A percentile compares a stretch with the other conserved stretches of the same genome.
These are phyloP conservation scores for Phylloporus arenicola DNA, from an alignment of 768 basidiomycete species.

Conservation along the genomic window DNA sequence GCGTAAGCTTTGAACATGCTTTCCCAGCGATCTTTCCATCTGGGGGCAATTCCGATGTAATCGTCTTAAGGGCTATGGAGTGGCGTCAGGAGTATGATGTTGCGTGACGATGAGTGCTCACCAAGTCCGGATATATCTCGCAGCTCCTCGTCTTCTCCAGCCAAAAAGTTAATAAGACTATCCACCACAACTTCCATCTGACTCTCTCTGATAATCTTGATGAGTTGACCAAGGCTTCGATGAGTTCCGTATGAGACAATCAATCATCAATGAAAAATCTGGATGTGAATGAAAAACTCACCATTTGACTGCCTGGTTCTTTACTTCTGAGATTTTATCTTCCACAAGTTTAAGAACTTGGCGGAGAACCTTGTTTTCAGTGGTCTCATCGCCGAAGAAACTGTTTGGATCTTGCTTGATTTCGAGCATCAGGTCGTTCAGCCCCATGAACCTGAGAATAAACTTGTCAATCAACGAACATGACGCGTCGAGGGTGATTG, in stretches of 20 bases:
- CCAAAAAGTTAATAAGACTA: constrained; percentile 80
- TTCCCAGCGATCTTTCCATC: constrained; percentile 74
- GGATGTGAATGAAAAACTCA: constrained; percentile 24
- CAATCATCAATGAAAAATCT: background rate
- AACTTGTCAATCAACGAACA: constrained; percentile 11
- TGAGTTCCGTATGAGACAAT: background rate
- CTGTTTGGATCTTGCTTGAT: constrained; percentile 70
- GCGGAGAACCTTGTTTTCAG: constrained; percentile 79
- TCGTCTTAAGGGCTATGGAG: constrained; percentile 80
- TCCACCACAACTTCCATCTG: constrained; percentile 87
- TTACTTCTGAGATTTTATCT: constrained; percentile 97
- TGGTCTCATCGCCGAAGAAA: constrained; percentile 78
- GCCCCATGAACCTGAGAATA: constrained; percentile 82
- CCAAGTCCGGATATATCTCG: constrained; percentile 93
- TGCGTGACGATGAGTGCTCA: constrained; percentile 24
- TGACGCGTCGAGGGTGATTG: constrained; percentile 15
- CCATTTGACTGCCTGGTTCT: constrained; percentile 97
- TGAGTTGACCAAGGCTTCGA: constrained; percentile 88
- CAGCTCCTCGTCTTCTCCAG: constrained; percentile 85
- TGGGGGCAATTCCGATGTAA: constrained; percentile 83
- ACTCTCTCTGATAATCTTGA: constrained; percentile 78
- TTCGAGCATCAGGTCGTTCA: constrained; percentile 90
- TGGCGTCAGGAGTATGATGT: constrained; percentile 3
- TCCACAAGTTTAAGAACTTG: constrained; percentile 83
- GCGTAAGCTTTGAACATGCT: constrained; percentile 79